Evolutionary conservation across 106 monocot genomes (phyloP).

Genomic region (Dioscorea dumetorum): DNA sequence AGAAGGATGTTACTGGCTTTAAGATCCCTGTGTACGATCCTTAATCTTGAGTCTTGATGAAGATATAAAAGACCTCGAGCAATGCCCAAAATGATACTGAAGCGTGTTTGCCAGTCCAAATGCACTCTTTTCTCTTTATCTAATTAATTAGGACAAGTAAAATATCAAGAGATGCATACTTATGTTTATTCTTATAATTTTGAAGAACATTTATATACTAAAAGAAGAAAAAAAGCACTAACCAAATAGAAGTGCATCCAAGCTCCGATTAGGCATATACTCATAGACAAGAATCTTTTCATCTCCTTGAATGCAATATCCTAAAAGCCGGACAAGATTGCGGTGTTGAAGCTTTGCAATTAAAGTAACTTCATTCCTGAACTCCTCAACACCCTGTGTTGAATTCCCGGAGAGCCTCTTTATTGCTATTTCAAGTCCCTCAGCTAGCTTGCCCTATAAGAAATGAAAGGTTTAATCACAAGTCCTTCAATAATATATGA

Average conservation of each 20-base stretch:
- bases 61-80: slow-evolving; percentile 46
- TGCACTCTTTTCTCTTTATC: background rate
- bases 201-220: background rate
- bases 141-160: background rate
- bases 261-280: slow-evolving; percentile 22
- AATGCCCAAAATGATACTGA: slow-evolving; percentile 30
- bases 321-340: slow-evolving; percentile 28
- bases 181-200: too few relatives aligned
- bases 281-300: slow-evolving; percentile 22
- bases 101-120: slow-evolving; percentile 38
- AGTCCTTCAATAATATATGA: background rate
- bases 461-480: background rate
- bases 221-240: background rate
- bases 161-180: too few relatives aligned
- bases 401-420: slow-evolving; percentile 21
- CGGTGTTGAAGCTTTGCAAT: slow-evolving; percentile 31
- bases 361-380: slow-evolving; percentile 35
- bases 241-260: slow-evolving; percentile 30
- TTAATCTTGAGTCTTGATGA: slow-evolving; percentile 36
- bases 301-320: slow-evolving; percentile 13
- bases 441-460: slow-evolving; percentile 1
- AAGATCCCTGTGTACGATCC: slow-evolving; percentile 47
- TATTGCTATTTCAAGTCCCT: slow-evolving; percentile 35
- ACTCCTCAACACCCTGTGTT: slow-evolving; percentile 24
- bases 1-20: slow-evolving; percentile 51